These are phyloP conservation scores for Diutina catenulata DNA, from an alignment of 1,139 yeast genomes.

Conservation along the genomic window DNA sequence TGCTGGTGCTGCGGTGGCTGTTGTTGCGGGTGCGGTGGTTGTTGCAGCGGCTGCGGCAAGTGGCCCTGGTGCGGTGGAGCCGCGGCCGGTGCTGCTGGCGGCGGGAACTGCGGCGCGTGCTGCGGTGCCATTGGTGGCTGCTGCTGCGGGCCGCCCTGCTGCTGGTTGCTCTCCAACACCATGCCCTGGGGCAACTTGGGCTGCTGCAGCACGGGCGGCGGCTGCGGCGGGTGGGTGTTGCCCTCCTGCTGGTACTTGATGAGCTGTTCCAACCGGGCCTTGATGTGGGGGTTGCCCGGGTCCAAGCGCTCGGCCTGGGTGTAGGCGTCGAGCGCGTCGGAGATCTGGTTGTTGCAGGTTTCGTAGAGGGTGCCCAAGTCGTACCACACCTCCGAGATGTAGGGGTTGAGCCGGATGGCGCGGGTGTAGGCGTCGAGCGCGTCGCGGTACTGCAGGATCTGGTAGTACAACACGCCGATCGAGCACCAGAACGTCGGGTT, in stretches of 20 bases:
- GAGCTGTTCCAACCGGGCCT: constrained; percentile 81
- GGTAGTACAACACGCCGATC: constrained; percentile 92
- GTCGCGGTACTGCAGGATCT: constrained; percentile 89
- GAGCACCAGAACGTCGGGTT: constrained; percentile 99
- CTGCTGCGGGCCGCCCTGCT: constrained; percentile 12
- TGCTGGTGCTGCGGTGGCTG: constrained; percentile 14
- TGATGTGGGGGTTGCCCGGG: constrained; percentile 89
- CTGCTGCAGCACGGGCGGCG: constrained; percentile 54
- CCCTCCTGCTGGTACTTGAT: constrained; percentile 68
- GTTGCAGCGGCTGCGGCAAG: constrained; percentile 10
- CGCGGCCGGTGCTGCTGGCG: constrained; percentile 7
- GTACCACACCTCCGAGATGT: constrained; percentile 96
- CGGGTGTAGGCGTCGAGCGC: constrained; percentile 96
- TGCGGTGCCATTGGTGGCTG: constrained; percentile 7
- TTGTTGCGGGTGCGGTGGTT: constrained; percentile 13
- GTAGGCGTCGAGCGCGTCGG: constrained; percentile 94
- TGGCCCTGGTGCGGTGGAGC: neutral
- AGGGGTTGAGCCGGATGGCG: constrained; percentile 90
- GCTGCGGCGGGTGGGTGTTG: constrained; percentile 53
- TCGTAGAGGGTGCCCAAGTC: constrained; percentile 94
- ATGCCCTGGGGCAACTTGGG: constrained; percentile 46
- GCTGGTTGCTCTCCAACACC: constrained; percentile 40
- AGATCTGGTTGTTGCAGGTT: constrained; percentile 89
- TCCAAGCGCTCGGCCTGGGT: constrained; percentile 92
- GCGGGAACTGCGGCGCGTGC: constrained; percentile 7